Conservation (phyloP, 139 green algal genomes). For the Chlorokybus atmophyticus region DNA sequence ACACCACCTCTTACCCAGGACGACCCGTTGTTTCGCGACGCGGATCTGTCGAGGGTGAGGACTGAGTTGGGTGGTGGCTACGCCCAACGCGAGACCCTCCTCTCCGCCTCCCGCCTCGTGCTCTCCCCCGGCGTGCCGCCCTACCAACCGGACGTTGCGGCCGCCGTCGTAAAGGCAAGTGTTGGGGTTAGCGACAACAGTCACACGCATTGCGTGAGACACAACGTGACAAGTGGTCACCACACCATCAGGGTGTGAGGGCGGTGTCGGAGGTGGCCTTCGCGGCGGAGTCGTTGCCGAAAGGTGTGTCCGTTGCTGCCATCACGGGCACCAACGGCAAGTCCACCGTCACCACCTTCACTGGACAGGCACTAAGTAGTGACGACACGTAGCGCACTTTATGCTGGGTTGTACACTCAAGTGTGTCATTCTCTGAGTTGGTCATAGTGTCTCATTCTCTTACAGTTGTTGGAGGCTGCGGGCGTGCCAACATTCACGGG, state of each 20-base stretch:
- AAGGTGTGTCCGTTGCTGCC: conserved; percentile 16
- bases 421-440: too few species aligned
- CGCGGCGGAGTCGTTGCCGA: conserved; percentile 18
- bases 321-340: conserved; percentile 43
- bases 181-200: not conserved
- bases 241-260: conserved; percentile 15
- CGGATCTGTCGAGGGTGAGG: conserved; percentile 3
- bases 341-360: conserved; percentile 37
- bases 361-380: conserved; percentile 21
- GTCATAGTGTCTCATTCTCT: too few species aligned
- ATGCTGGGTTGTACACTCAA: too few species aligned
- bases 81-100: conserved; percentile 1
- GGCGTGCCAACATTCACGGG: conserved; percentile 18
- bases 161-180: not conserved
- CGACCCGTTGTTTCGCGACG: not conserved
- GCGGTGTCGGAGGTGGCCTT: conserved; percentile 34
- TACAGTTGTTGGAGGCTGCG: conserved; percentile 20
- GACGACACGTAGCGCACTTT: too few species aligned
- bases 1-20: not conserved
- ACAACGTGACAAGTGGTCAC: not conserved
- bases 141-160: conserved; percentile 9
- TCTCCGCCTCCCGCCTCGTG: conserved; percentile 14
- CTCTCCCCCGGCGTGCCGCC: conserved; percentile 30
- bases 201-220: not conserved
- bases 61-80: conserved; percentile 14